A percentile compares a stretch with the other conserved stretches of the same genome.
Evolutionary conservation across 2,329 filamentous ascomycete species (phyloP).

Genomic region (Tolypocladium cylindrosporum): DNA sequence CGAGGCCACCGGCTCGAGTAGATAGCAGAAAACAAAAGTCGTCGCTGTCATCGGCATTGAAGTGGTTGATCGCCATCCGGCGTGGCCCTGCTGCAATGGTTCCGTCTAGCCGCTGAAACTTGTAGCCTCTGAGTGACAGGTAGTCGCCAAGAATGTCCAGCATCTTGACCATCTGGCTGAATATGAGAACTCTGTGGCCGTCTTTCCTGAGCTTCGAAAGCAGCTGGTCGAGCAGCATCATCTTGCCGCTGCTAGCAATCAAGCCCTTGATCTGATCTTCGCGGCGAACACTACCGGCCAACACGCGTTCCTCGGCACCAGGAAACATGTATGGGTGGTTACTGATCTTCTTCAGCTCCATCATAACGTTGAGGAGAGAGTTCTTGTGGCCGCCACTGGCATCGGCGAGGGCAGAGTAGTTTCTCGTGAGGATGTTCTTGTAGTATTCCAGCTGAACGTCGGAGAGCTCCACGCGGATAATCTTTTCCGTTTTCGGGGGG

Average conservation of each 20-base stretch:
- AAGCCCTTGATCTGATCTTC: constrained; percentile 88
- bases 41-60: constrained; percentile 90
- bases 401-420: constrained; percentile 89
- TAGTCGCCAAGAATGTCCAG: constrained; percentile 94
- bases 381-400: constrained; percentile 87
- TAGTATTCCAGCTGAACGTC: constrained; percentile 97
- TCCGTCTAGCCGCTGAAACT: constrained; percentile 89
- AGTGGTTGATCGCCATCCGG: constrained; percentile 93
- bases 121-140: constrained; percentile 82
- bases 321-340: constrained; percentile 98
- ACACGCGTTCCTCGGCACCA: constrained; percentile 80
- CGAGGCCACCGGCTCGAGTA: constrained; percentile 90
- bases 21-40: constrained; percentile 96
- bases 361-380: constrained; percentile 95
- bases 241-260: constrained; percentile 96
- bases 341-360: constrained; percentile 98
- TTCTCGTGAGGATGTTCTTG: constrained; percentile 95
- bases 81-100: constrained; percentile 84
- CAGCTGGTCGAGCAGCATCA: constrained; percentile 98
- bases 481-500: constrained; percentile 96
- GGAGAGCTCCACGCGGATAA: constrained; percentile 92
- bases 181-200: constrained; percentile 91
- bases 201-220: constrained; percentile 88
- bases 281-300: constrained; percentile 68
- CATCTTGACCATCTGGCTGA: constrained; percentile 99